Conservation (phyloP, 306 rosid genomes). For the Geum urbanum region DNA sequence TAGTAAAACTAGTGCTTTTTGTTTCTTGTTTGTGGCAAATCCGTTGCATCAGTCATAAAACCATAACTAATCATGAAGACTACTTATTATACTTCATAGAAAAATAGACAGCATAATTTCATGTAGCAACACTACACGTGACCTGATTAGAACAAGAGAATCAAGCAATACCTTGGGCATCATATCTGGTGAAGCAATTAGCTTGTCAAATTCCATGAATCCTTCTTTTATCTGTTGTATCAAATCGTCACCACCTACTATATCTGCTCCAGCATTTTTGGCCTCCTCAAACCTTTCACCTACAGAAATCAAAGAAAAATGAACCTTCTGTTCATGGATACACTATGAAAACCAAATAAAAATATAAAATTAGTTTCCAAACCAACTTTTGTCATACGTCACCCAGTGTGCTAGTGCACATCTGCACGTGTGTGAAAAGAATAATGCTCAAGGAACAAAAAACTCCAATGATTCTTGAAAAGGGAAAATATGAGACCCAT, state of each 20-base stretch:
- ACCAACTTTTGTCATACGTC: background rate
- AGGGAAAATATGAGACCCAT: background rate
- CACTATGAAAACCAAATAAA: background rate
- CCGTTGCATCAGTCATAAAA: constrained; percentile 4
- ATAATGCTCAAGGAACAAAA: background rate
- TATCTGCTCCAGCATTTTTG: constrained; percentile 93
- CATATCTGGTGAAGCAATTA: constrained; percentile 99
- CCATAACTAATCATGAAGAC: background rate
- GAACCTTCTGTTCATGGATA: background rate
- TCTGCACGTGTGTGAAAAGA: background rate
- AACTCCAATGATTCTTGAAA: no score
- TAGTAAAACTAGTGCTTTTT: background rate
- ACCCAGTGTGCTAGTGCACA: background rate
- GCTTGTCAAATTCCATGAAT: constrained; percentile 97
- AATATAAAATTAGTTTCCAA: background rate
- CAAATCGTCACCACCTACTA: constrained; percentile 99
- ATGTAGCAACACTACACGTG: background rate
- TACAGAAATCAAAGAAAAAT: constrained; percentile 28
- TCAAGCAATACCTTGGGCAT: constrained; percentile 85
- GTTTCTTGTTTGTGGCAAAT: background rate
- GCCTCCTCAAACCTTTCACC: constrained; percentile 98
- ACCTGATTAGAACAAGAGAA: constrained; percentile 25
- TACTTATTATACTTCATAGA: background rate
- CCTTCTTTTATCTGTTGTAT: constrained; percentile 97
- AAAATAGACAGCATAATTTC: background rate